A percentile compares a stretch with the other conserved stretches of the same genome.
These are phyloP conservation scores for Leptographium radiaticola DNA, from an alignment of 2,329 filamentous ascomycete genomes.

Conservation along the genomic window DNA sequence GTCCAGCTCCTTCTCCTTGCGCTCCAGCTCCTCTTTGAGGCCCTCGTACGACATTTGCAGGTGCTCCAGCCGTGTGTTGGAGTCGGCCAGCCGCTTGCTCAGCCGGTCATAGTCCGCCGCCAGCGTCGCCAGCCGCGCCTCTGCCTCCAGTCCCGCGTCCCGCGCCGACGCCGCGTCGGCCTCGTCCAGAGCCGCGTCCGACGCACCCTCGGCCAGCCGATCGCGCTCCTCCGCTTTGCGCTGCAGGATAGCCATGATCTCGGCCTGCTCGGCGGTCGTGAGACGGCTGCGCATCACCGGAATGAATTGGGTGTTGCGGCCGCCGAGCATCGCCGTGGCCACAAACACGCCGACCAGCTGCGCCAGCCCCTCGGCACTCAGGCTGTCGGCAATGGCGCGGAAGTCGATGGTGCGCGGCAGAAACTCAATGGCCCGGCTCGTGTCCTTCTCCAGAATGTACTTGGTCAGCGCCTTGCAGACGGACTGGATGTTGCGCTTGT, in stretches of 20 bases:
- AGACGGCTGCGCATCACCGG: slow-evolving; percentile 18
- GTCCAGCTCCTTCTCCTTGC: slow-evolving; percentile 40
- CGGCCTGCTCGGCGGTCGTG: slow-evolving; percentile 24
- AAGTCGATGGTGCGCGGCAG: slow-evolving; percentile 12
- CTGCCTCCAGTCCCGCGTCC: slow-evolving; percentile 42
- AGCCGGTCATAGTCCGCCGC: slow-evolving; percentile 37
- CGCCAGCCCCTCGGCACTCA: slow-evolving; percentile 11
- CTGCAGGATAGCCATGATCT: slow-evolving; percentile 35
- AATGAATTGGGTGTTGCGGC: slow-evolving; percentile 17
- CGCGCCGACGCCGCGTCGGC: slow-evolving; percentile 23
- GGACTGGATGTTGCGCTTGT: slow-evolving; percentile 84
- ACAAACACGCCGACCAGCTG: slow-evolving; percentile 25
- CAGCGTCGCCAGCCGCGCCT: slow-evolving; percentile 40
- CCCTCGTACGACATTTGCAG: slow-evolving; percentile 52
- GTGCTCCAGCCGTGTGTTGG: slow-evolving; percentile 45
- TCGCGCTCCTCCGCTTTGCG: slow-evolving; percentile 31
- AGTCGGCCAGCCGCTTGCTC: slow-evolving; percentile 44
- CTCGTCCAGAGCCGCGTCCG: slow-evolving; percentile 22
- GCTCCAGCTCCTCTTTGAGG: slow-evolving; percentile 47
- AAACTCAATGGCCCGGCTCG: slow-evolving; percentile 11
- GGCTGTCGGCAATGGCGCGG: slow-evolving; percentile 12
- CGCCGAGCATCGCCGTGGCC: slow-evolving; percentile 15
- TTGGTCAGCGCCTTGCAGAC: slow-evolving; percentile 81
- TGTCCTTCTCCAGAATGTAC: slow-evolving; percentile 30
- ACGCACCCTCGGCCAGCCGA: slow-evolving; percentile 19